Percentiles rank a stretch among this genome's conserved stretches.
Conservation (phyloP, 164 flowering plant species). For the Vitis cinerea region DNA sequence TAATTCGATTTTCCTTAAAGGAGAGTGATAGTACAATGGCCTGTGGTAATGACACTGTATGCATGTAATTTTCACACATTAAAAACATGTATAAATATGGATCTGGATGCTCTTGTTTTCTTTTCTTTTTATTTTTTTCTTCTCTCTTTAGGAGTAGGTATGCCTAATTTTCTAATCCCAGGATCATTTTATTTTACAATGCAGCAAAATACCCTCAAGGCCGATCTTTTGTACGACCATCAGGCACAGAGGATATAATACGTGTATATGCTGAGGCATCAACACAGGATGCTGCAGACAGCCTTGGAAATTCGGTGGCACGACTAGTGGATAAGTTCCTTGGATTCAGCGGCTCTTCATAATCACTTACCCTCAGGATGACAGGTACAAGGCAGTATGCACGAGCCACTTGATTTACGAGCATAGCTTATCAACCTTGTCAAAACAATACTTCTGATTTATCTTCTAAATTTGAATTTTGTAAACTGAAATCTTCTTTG, state of each 20-base stretch:
- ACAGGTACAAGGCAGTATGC: no score
- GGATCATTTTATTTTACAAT: not conserved
- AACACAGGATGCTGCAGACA: constrained; percentile 80
- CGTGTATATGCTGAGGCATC: constrained; percentile 95
- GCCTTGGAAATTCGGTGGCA: constrained; percentile 72
- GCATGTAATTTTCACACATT: no score
- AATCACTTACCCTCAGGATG: not conserved
- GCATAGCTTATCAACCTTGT: no score
- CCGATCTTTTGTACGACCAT: constrained; percentile 83
- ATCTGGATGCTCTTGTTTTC: not conserved
- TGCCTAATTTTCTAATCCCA: not conserved
- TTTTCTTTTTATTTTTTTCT: not conserved
- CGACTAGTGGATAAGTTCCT: constrained; percentile 59
- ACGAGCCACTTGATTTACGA: no score
- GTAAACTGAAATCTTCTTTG: no score
- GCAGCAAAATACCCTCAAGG: constrained; percentile 76
- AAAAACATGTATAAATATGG: no score
- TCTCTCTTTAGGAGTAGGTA: not conserved
- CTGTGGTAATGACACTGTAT: no score
- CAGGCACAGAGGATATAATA: constrained; percentile 95
- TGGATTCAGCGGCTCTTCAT: constrained; percentile 28
- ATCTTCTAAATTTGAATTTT: no score
- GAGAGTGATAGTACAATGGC: no score
- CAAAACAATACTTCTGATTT: no score
- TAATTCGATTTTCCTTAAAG: no score